A percentile compares a stretch with the other conserved stretches of the same genome.
These are phyloP conservation scores for Talaromyces verruculosus DNA, from an alignment of 2,329 filamentous ascomycete genomes.

Conservation along the genomic window DNA sequence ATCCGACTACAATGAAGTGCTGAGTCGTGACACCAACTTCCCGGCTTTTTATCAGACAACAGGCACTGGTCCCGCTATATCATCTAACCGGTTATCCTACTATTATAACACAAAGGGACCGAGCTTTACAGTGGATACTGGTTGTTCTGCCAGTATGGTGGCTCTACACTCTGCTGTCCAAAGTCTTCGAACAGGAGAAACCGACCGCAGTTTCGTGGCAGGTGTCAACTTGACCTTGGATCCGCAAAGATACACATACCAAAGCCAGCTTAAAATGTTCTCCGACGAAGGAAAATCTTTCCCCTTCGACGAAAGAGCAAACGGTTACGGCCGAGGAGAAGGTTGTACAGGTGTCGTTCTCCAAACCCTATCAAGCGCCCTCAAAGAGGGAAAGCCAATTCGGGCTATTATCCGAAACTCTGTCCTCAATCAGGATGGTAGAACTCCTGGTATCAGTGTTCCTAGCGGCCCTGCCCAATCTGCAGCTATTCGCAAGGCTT, in stretches of 20 bases:
- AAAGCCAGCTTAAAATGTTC: background rate
- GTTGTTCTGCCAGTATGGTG: conserved; percentile 46
- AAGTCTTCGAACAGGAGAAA: background rate
- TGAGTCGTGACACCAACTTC: conserved; percentile 22
- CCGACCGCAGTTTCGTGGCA: background rate
- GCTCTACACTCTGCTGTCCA: conserved; percentile 32
- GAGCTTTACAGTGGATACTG: conserved; percentile 48
- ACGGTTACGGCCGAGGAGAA: conserved; percentile 55
- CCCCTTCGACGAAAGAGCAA: conserved; percentile 36
- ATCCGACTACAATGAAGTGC: conserved; percentile 28
- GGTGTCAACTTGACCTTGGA: background rate
- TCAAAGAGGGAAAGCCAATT: conserved; percentile 46
- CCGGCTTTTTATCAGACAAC: conserved; percentile 61
- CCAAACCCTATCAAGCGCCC: conserved; percentile 50
- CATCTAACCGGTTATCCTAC: conserved; percentile 58
- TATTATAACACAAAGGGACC: conserved; percentile 44
- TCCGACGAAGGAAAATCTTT: conserved; percentile 25
- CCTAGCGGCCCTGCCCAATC: conserved; percentile 50
- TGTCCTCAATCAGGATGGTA: conserved; percentile 33
- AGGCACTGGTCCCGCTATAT: conserved; percentile 60
- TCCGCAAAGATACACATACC: conserved; percentile 24
- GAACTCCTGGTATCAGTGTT: conserved; percentile 57
- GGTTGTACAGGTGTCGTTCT: conserved; percentile 52
- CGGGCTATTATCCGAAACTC: conserved; percentile 36
- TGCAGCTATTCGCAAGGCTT: background rate